A percentile compares a stretch with the other conserved stretches of the same genome.
Evolutionary conservation across 352 stramenopile genomes (phyloP).

Genomic region (Lagenidium sp.): DNA sequence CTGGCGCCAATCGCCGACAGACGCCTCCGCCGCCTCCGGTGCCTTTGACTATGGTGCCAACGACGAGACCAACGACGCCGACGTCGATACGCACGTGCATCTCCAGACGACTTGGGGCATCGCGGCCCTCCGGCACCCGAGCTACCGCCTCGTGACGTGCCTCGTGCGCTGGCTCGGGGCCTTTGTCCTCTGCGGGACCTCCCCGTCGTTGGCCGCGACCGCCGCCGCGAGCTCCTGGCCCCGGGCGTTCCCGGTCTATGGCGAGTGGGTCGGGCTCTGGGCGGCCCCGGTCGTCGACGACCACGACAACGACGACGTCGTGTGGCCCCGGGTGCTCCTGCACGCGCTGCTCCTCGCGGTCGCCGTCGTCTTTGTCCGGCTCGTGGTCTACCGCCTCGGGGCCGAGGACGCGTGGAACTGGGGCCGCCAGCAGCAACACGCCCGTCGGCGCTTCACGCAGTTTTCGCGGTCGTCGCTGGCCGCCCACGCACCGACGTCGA

Average conservation of each 20-base stretch:
- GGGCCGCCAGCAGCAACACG: slow-evolving; percentile 17
- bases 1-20: no score
- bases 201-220: background rate
- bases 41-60: no score
- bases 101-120: no score
- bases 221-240: background rate
- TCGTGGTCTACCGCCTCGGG: slow-evolving; percentile 26
- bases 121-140: no score
- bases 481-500: background rate
- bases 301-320: no score
- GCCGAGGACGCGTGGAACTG: slow-evolving; percentile 43
- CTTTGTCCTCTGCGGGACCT: background rate
- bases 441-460: slow-evolving; percentile 18
- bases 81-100: no score
- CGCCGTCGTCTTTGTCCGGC: slow-evolving; percentile 23
- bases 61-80: no score
- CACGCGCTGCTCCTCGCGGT: background rate
- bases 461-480: slow-evolving; percentile 7
- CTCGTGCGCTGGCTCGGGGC: background rate
- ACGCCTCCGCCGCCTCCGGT: no score
- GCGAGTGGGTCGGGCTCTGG: no score
- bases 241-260: background rate
- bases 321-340: background rate
- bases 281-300: no score
- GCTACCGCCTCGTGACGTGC: no score